Conservation (phyloP, 2,329 filamentous ascomycete species). For the Aureobasidium sp. region DNA sequence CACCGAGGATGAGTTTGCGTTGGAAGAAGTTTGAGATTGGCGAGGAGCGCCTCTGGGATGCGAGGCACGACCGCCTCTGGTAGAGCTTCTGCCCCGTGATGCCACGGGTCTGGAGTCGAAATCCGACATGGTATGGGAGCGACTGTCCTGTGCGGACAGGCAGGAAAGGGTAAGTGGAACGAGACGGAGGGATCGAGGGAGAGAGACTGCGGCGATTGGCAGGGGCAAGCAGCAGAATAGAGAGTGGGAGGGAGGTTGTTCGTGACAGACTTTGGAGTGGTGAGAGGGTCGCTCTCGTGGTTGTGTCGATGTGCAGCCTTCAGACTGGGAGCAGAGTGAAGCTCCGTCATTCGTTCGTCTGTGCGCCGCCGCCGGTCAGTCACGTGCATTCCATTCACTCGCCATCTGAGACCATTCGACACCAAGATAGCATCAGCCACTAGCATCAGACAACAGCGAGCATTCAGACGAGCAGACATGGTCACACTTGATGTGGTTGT, state of each 20-base stretch:
- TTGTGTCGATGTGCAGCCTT: not conserved
- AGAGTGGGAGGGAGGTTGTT: not conserved
- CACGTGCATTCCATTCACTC: not conserved
- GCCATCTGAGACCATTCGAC: not conserved
- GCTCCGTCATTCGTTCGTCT: not conserved
- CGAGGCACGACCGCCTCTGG: slow-evolving; percentile 73
- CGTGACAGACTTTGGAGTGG: not conserved
- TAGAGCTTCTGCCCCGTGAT: slow-evolving; percentile 80
- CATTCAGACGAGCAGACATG: not conserved
- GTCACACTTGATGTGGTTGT: not conserved
- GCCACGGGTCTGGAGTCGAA: slow-evolving; percentile 75
- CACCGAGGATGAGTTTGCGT: slow-evolving; percentile 49
- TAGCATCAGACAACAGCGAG: not conserved
- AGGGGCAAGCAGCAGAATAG: not conserved
- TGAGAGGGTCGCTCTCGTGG: not conserved
- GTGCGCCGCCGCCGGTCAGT: not conserved
- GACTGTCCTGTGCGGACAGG: slow-evolving; percentile 13
- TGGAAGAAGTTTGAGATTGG: slow-evolving; percentile 54
- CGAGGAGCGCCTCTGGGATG: slow-evolving; percentile 44
- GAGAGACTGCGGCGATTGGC: not conserved
- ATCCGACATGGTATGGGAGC: slow-evolving; percentile 69
- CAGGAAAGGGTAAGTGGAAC: slow-evolving; percentile 11
- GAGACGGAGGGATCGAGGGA: not conserved
- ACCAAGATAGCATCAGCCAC: not conserved
- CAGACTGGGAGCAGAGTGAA: not conserved